Conservation (phyloP, 2,329 filamentous ascomycete genomes). For the Lojkania enalia region DNA sequence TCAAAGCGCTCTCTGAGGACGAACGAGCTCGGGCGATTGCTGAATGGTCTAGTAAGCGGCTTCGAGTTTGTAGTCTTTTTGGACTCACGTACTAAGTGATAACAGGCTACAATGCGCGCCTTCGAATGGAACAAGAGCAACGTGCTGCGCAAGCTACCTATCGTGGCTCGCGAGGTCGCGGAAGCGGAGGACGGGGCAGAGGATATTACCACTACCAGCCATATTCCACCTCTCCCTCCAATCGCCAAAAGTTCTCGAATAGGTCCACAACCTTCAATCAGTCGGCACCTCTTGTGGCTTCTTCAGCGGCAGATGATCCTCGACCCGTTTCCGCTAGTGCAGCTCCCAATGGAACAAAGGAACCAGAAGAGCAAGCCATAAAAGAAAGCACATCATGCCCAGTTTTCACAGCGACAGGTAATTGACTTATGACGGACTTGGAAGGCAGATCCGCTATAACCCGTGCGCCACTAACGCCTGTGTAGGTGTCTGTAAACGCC, state of each 20-base stretch:
- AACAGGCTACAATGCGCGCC: slow-evolving; percentile 9
- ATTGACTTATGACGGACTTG: slow-evolving; percentile 15
- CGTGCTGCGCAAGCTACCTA: slow-evolving; percentile 1
- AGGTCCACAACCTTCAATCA: slow-evolving; percentile 8
- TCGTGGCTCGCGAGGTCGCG: slow-evolving; percentile 6
- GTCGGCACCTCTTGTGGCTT: too few relatives aligned
- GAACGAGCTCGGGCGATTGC: slow-evolving; percentile 3
- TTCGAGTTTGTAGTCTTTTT: too few relatives aligned
- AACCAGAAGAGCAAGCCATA: not conserved
- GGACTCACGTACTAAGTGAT: too few relatives aligned
- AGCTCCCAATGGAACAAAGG: not conserved
- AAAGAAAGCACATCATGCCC: slow-evolving; percentile 21
- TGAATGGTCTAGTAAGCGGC: slow-evolving; percentile 13
- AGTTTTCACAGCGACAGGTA: slow-evolving; percentile 40
- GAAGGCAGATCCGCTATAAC: slow-evolving; percentile 8
- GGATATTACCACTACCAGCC: slow-evolving; percentile 8
- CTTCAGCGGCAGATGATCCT: not conserved
- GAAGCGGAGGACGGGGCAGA: slow-evolving; percentile 1
- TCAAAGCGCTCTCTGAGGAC: slow-evolving; percentile 6
- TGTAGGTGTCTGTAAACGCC: slow-evolving; percentile 80
- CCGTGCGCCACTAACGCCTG: slow-evolving; percentile 19
- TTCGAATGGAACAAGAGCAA: slow-evolving; percentile 7
- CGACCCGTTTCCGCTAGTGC: not conserved
- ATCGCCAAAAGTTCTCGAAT: slow-evolving; percentile 2
- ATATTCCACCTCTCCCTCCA: slow-evolving; percentile 3